These are phyloP conservation scores for Plectosphaerella cucumerina DNA, from an alignment of 2,329 filamentous ascomycete genomes.

Conservation along the genomic window DNA sequence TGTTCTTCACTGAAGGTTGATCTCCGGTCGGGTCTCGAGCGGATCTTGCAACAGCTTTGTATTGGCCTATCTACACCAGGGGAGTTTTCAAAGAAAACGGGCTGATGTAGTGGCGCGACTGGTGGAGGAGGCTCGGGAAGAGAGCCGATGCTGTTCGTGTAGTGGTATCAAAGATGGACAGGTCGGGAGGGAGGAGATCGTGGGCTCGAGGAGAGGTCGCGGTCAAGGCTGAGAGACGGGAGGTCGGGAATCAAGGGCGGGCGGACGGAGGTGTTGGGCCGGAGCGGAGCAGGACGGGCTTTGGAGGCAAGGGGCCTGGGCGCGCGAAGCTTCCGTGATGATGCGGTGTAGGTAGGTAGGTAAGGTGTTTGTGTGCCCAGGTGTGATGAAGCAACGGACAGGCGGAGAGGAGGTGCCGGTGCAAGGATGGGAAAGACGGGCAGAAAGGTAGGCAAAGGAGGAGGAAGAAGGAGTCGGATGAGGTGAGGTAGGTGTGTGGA, in stretches of 20 bases:
- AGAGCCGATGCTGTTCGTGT: constrained; percentile 7
- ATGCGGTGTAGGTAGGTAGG: too few relatives aligned
- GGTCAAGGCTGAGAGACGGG: not conserved
- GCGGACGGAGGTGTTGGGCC: not conserved
- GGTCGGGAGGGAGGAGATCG: constrained; percentile 1
- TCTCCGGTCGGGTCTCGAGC: constrained; percentile 39
- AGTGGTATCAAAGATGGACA: constrained; percentile 10
- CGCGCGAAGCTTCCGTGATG: constrained; percentile 9
- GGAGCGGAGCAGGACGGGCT: not conserved
- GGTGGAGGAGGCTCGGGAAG: constrained; percentile 9
- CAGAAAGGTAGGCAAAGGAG: constrained; percentile 14
- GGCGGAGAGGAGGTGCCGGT: constrained; percentile 11
- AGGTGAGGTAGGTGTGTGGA: constrained; percentile 21
- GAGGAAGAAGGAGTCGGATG: constrained; percentile 3
- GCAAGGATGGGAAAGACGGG: not conserved
- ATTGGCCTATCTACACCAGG: constrained; percentile 75
- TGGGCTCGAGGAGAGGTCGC: not conserved
- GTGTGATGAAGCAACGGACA: constrained; percentile 9
- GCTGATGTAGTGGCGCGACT: constrained; percentile 68
- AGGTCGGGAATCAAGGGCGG: not conserved
- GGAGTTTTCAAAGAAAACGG: constrained; percentile 85
- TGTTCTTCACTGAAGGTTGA: constrained; percentile 13
- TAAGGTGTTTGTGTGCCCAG: too few relatives aligned
- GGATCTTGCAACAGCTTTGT: constrained; percentile 24
- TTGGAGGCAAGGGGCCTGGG: constrained; percentile 5